Evolutionary conservation across 352 stramenopile species (phyloP).

Genomic region (Albugo laibachii): DNA sequence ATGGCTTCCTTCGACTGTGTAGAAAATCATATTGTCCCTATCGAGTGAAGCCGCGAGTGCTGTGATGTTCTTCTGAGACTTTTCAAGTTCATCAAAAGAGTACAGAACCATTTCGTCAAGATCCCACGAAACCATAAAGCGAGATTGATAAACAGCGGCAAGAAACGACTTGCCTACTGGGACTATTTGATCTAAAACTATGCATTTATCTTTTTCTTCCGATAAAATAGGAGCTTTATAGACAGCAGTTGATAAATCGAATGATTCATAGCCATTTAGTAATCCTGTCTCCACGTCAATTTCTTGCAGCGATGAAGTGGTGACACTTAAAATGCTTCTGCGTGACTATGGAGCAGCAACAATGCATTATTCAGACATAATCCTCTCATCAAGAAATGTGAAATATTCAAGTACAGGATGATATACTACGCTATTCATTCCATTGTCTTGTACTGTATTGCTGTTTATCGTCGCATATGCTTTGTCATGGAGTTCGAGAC

Average conservation of each 20-base stretch:
- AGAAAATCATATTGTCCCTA: slow-evolving; percentile 44
- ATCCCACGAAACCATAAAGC: slow-evolving; percentile 40
- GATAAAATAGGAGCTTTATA: neutral
- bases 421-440: too few relatives aligned
- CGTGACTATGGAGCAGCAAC: too few relatives aligned
- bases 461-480: too few relatives aligned
- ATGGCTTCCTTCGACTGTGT: slow-evolving; percentile 45
- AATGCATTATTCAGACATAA: too few relatives aligned
- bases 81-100: slow-evolving; percentile 38
- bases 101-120: slow-evolving; percentile 34
- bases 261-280: slow-evolving; percentile 30
- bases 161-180: slow-evolving; percentile 23
- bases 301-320: slow-evolving; percentile 33
- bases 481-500: too few relatives aligned
- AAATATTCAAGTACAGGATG: too few relatives aligned
- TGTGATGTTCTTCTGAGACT: slow-evolving; percentile 32
- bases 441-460: too few relatives aligned
- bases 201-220: slow-evolving; percentile 1
- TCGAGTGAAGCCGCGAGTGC: slow-evolving; percentile 33
- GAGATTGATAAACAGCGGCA: slow-evolving; percentile 34
- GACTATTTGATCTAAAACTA: slow-evolving; percentile 27
- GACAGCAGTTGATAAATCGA: slow-evolving; percentile 25
- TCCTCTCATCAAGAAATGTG: too few relatives aligned
- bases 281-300: slow-evolving; percentile 31
- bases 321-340: slow-evolving; percentile 21